phyloP scores from a whole-genome alignment of 2,329 filamentous ascomycete genomes.

The Nemania abortiva region DNA sequence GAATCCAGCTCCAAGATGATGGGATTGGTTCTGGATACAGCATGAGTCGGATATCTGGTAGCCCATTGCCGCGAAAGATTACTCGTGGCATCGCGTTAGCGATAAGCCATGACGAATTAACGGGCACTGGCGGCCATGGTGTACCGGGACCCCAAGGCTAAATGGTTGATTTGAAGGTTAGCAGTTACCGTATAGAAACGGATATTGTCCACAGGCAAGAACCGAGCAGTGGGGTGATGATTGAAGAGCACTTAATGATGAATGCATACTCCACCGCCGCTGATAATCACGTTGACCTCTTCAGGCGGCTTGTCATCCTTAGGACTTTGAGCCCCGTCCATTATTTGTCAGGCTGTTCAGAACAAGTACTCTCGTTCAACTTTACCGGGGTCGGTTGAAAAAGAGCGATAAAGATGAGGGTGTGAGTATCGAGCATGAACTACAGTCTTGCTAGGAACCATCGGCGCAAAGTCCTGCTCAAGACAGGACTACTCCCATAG shows the following conservation, averaged over 20 bases:
- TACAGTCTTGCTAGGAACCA: not conserved
- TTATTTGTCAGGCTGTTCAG: not conserved
- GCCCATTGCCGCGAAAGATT: conserved; percentile 6
- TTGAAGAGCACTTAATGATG: not conserved
- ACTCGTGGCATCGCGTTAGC: conserved; percentile 11
- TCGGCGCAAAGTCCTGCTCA: not conserved
- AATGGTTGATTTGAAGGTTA: not conserved
- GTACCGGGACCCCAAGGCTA: conserved; percentile 1
- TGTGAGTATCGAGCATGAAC: not conserved
- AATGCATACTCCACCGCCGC: conserved; percentile 4
- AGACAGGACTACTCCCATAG: too few relatives aligned
- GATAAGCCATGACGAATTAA: conserved; percentile 12
- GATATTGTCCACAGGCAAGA: not conserved
- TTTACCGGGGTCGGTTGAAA: not conserved
- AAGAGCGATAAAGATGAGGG: not conserved
- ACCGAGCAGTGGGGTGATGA: not conserved
- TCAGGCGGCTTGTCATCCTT: not conserved
- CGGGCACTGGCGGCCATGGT: conserved; percentile 4
- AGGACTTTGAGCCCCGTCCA: not conserved
- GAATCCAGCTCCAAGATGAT: conserved; percentile 7
- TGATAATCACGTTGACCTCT: conserved; percentile 10
- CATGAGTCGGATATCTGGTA: conserved; percentile 3
- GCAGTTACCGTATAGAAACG: not conserved
- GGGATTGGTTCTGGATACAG: not conserved
- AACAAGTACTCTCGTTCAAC: not conserved